These are phyloP conservation scores for Camellia lanceoleosa DNA, from an alignment of 148 eudicot species.

Conservation along the genomic window DNA sequence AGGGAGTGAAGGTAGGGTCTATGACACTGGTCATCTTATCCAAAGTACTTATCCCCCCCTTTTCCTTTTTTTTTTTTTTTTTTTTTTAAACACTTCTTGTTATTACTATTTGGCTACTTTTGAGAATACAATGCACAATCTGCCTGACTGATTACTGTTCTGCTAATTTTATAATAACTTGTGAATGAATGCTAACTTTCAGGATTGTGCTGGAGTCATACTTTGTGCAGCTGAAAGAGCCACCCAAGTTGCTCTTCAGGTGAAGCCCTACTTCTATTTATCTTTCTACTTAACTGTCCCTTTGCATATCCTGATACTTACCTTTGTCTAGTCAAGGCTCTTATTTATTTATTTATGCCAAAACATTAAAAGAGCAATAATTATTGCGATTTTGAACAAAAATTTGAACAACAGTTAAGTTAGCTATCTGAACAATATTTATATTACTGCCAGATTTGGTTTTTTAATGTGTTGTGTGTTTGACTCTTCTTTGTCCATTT, in stretches of 20 bases:
- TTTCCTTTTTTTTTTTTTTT: too few species aligned
- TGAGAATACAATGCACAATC: too few species aligned
- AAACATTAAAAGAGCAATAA: not conserved
- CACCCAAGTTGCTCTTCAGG: constrained; percentile 99
- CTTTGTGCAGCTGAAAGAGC: constrained; percentile 95
- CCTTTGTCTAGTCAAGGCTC: not conserved
- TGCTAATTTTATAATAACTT: not conserved
- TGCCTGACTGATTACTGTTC: too few species aligned
- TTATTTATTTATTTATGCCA: not conserved
- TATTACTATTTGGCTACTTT: not conserved
- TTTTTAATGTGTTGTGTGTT: not conserved
- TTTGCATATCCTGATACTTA: not conserved
- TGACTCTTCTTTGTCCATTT: too few species aligned
- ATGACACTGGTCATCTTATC: not conserved
- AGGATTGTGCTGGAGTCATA: constrained; percentile 98
- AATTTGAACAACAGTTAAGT: not conserved
- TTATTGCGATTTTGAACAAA: not conserved
- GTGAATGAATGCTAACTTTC: constrained; percentile 14
- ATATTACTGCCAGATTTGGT: too few species aligned
- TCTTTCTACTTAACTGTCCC: not conserved
- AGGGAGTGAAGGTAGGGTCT: not conserved
- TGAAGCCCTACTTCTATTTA: constrained; percentile 16
- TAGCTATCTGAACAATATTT: not conserved
- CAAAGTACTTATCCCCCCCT: not conserved
- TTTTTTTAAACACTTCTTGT: not conserved